Conservation (phyloP, 2,329 filamentous ascomycete species). For the Trichoderma endophyticum region DNA sequence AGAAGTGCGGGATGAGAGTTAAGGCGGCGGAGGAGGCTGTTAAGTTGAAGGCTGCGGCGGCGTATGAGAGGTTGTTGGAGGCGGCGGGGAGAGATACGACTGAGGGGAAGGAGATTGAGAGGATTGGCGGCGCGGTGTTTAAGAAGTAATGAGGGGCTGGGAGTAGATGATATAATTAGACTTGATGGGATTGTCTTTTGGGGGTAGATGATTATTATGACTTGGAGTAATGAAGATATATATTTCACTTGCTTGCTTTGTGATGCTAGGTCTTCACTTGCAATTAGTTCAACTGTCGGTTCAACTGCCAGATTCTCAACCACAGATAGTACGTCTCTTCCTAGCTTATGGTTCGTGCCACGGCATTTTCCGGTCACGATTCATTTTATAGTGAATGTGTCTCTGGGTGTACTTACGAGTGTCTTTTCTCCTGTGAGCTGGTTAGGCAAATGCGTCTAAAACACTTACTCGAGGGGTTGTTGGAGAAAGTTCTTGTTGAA, state of each 20-base stretch:
- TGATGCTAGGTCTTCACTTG: too few species aligned
- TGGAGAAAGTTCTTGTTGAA: too few species aligned
- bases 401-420: too few species aligned
- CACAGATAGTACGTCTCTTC: too few species aligned
- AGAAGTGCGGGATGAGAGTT: slow-evolving; percentile 86
- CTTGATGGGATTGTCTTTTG: neutral
- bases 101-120: slow-evolving; percentile 75
- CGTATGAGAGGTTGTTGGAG: slow-evolving; percentile 69
- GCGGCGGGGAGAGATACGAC: slow-evolving; percentile 68
- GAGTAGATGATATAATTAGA: neutral
- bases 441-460: too few species aligned
- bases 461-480: too few species aligned
- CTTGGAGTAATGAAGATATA: neutral
- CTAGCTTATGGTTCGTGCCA: too few species aligned
- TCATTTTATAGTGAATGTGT: too few species aligned
- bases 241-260: neutral
- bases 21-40: slow-evolving; percentile 91
- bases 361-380: too few species aligned
- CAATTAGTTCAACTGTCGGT: too few species aligned
- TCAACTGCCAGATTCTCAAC: too few species aligned
- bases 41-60: slow-evolving; percentile 71
- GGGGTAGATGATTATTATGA: neutral
- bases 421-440: too few species aligned
- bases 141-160: slow-evolving; percentile 34
- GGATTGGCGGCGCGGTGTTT: slow-evolving; percentile 62